Evolutionary conservation across 352 stramenopile species (phyloP), one percentile per base, ranked within the genome.

Genomic region (Peronospora farinosa): DNA sequence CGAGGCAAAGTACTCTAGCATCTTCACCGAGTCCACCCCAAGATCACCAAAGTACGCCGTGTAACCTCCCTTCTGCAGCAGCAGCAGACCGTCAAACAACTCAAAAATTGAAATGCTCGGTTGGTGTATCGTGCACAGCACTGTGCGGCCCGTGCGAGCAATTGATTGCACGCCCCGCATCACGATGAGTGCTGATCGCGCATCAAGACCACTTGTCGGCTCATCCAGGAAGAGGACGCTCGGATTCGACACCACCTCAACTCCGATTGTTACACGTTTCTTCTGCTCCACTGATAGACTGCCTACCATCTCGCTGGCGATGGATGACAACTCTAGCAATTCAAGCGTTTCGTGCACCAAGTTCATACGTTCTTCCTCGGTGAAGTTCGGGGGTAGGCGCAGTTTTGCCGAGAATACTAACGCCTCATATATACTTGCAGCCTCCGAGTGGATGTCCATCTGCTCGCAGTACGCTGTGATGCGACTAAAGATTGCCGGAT

Each of bases 191-290:
- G 89, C 89, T 25, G 90, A 84, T 7, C 73, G 82, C 0, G 83
- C 72, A 53, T 97, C 90, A 16, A 98, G 58, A 10, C 87, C 85
- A 53, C 66, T 88, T 0, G 89, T 98, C 0, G 92, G 89, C 47
- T 97, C 95, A 46, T 97, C 92, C 17, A 98, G 53, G 57, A 98
- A 96, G 48, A 98, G 45, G n/a, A 98, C 72, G 51, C 89, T 91
- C 17, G 93, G 93, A 57, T 97, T 96, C 3, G 84, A 64, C 7
- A 96, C 91, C 25, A 98, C 70, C 61, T 98, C 88, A 8, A 95
- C 77, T 13, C 75, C 93, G 46, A 98, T 97, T 7, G 88, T 92
- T 13, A 97, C 65, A 17, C 89, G 72, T 64, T 98, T 97, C 63
- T 90, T 86, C 56, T 97, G 84, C 51, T 97, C 92, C n/a, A 96